A percentile compares a stretch with the other conserved stretches of the same genome.
These are phyloP conservation scores for Penstemon barbatus DNA, from an alignment of 257 asterid genomes.

Conservation along the genomic window DNA sequence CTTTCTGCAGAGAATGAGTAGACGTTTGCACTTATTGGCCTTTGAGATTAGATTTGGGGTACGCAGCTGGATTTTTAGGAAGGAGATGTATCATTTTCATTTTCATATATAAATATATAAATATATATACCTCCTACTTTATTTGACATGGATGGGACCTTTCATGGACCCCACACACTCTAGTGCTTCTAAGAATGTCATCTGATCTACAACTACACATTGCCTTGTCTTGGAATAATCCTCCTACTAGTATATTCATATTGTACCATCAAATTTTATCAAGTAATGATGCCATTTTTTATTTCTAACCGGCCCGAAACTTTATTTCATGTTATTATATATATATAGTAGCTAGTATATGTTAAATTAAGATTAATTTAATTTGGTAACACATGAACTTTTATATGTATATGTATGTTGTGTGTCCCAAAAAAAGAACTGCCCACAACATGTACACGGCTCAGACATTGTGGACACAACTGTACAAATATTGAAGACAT, in stretches of 20 bases:
- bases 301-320: too few species aligned
- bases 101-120: background rate
- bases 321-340: too few species aligned
- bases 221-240: slow-evolving; percentile 4
- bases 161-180: slow-evolving; percentile 40
- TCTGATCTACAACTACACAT: background rate
- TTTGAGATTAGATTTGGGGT: slow-evolving; percentile 29
- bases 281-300: background rate
- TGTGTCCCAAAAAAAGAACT: too few species aligned
- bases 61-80: slow-evolving; percentile 30
- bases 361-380: too few species aligned
- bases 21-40: slow-evolving; percentile 49
- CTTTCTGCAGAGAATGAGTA: slow-evolving; percentile 59
- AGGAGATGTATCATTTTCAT: slow-evolving; percentile 26
- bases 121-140: slow-evolving; percentile 21
- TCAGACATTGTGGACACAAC: too few species aligned
- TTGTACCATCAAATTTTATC: background rate
- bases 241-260: background rate
- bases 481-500: too few species aligned
- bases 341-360: too few species aligned
- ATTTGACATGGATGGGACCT: slow-evolving; percentile 49
- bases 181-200: slow-evolving; percentile 28
- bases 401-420: too few species aligned
- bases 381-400: too few species aligned
- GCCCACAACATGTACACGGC: too few species aligned